Conservation (phyloP, 192 early-diverging fungal genomes). For the Chytriomyces sp. region DNA sequence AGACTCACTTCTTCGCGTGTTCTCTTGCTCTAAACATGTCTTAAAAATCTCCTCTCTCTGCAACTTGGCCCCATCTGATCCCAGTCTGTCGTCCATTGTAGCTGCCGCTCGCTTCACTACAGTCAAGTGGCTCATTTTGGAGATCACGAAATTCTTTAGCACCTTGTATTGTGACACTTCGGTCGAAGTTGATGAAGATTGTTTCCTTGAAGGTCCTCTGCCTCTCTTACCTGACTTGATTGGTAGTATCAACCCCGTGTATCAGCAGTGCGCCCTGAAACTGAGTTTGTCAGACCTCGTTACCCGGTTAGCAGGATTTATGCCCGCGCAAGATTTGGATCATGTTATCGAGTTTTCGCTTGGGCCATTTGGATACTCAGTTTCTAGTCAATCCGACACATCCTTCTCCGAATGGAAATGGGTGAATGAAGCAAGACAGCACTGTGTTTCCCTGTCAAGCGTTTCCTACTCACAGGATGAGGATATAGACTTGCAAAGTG, state of each 20-base stretch:
- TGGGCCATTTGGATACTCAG: neutral
- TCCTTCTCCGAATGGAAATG: neutral
- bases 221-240: neutral
- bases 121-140: constrained; percentile 3
- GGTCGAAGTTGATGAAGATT: constrained; percentile 10
- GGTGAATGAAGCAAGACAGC: neutral
- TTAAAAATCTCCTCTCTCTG: neutral
- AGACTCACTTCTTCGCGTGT: neutral
- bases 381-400: neutral
- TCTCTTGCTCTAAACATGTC: neutral
- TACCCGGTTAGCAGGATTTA: neutral
- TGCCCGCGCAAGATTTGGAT: neutral
- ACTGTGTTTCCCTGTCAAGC: neutral
- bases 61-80: neutral
- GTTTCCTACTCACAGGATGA: neutral
- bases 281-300: neutral
- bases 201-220: constrained; percentile 6
- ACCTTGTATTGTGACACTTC: neutral
- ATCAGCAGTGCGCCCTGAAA: neutral
- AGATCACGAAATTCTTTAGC: constrained; percentile 5
- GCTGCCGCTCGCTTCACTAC: neutral
- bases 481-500: neutral
- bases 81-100: neutral
- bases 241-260: neutral
- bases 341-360: neutral